These are phyloP conservation scores for Aspergillus unguis DNA, from an alignment of 2,329 filamentous ascomycete species.

Conservation along the genomic window DNA sequence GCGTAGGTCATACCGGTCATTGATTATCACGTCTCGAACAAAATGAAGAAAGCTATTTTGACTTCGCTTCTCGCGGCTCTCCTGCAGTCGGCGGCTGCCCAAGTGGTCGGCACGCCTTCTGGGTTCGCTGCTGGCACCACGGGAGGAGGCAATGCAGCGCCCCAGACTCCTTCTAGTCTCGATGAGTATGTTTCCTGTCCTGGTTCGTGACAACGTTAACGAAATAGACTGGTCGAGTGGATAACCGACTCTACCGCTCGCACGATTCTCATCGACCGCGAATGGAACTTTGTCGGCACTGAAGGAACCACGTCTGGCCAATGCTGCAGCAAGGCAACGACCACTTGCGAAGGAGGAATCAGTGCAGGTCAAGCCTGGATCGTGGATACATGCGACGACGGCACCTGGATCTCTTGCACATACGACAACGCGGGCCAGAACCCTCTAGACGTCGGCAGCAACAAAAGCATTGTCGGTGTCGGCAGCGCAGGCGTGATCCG, in stretches of 20 bases:
- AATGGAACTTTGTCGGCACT: constrained; percentile 15
- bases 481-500: constrained; percentile 55
- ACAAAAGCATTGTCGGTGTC: constrained; percentile 58
- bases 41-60: background rate
- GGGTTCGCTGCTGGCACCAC: constrained; percentile 18
- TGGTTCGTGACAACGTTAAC: background rate
- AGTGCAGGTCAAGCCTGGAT: constrained; percentile 15
- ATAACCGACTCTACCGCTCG: constrained; percentile 14
- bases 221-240: constrained; percentile 6
- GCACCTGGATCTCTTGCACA: constrained; percentile 33
- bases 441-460: constrained; percentile 52
- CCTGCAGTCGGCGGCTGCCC: constrained; percentile 3
- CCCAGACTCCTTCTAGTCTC: constrained; percentile 13
- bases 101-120: constrained; percentile 12
- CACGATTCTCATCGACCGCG: constrained; percentile 12
- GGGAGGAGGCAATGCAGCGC: constrained; percentile 12
- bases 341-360: constrained; percentile 12
- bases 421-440: constrained; percentile 50
- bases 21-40: background rate
- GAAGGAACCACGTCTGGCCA: constrained; percentile 43
- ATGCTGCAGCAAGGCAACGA: constrained; percentile 13
- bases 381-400: constrained; percentile 10
- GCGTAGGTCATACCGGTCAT: background rate
- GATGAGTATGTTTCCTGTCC: constrained; percentile 6
- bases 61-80: background rate